Percentiles rank a stretch among this genome's conserved stretches.
These are phyloP conservation scores for Blastobotrys petasosporus DNA, from an alignment of 1,139 yeast species.

Conservation along the genomic window DNA sequence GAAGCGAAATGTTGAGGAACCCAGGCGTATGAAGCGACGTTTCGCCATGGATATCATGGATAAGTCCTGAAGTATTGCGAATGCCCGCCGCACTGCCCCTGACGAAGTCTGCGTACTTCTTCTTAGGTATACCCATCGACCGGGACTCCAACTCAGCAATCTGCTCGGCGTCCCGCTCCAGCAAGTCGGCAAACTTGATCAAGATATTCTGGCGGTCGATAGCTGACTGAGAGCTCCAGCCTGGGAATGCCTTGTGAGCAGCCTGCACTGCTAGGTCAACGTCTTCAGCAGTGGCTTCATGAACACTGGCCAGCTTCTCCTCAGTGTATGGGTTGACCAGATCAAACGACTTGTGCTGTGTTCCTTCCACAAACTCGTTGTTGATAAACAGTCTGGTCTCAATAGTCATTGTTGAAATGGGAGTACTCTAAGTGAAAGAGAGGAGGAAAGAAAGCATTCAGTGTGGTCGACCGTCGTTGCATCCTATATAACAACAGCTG, in stretches of 20 bases:
- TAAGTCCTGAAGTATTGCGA: conserved; percentile 79
- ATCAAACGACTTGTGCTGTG: conserved; percentile 40
- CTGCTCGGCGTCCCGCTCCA: conserved; percentile 44
- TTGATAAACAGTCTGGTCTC: conserved; percentile 45
- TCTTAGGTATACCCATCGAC: conserved; percentile 59
- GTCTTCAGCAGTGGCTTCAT: conserved; percentile 61
- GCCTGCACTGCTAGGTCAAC: conserved; percentile 72
- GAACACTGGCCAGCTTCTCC: conserved; percentile 57
- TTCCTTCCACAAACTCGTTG: conserved; percentile 39
- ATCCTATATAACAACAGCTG: no score
- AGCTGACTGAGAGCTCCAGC: conserved; percentile 43
- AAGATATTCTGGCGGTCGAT: conserved; percentile 48
- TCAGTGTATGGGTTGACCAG: conserved; percentile 65
- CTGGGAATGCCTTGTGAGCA: conserved; percentile 61
- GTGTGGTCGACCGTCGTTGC: no score
- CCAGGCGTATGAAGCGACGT: conserved; percentile 59
- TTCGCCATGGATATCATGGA: conserved; percentile 73
- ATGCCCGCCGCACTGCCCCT: conserved; percentile 54
- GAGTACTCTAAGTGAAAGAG: no score
- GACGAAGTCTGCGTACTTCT: conserved; percentile 42
- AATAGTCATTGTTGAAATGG: no score
- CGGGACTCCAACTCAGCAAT: conserved; percentile 56
- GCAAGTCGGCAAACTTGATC: conserved; percentile 46
- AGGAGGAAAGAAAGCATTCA: no score
- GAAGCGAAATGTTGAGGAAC: conserved; percentile 66